phyloP scores from a whole-genome alignment of 2,329 filamentous ascomycete species.

The Fonsecaea pedrosoi region DNA sequence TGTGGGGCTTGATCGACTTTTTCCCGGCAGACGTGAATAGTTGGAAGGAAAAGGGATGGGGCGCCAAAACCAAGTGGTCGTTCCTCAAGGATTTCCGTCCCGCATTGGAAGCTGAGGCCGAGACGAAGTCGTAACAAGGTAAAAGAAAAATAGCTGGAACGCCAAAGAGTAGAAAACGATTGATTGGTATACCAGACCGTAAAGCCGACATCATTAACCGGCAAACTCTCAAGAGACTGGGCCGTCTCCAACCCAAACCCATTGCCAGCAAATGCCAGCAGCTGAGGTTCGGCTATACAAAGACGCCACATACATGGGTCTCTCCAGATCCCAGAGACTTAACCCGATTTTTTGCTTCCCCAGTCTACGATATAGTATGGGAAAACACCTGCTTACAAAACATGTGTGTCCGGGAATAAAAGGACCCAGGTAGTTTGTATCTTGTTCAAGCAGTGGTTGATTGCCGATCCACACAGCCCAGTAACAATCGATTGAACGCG shows the following conservation, averaged over 20 bases:
- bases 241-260: not conserved
- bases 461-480: not conserved
- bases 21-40: slow-evolving; percentile 39
- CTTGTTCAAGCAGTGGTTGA: not conserved
- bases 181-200: not conserved
- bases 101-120: not conserved
- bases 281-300: not conserved
- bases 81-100: slow-evolving; percentile 25
- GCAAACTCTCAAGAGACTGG: not conserved
- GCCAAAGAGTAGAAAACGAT: not conserved
- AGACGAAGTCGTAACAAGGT: not conserved
- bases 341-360: not conserved
- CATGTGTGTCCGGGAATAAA: not conserved
- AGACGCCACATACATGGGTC: not conserved
- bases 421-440: not conserved
- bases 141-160: not conserved
- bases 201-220: not conserved
- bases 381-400: not conserved
- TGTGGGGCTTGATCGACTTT: slow-evolving; percentile 40
- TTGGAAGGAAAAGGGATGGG: slow-evolving; percentile 43
- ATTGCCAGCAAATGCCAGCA: not conserved
- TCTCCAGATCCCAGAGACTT: not conserved
- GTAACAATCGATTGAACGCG: not conserved
- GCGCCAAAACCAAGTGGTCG: slow-evolving; percentile 22
- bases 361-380: not conserved